These are phyloP conservation scores for Diaporthe aspalathi DNA, from an alignment of 2,329 filamentous ascomycete genomes.

Conservation along the genomic window DNA sequence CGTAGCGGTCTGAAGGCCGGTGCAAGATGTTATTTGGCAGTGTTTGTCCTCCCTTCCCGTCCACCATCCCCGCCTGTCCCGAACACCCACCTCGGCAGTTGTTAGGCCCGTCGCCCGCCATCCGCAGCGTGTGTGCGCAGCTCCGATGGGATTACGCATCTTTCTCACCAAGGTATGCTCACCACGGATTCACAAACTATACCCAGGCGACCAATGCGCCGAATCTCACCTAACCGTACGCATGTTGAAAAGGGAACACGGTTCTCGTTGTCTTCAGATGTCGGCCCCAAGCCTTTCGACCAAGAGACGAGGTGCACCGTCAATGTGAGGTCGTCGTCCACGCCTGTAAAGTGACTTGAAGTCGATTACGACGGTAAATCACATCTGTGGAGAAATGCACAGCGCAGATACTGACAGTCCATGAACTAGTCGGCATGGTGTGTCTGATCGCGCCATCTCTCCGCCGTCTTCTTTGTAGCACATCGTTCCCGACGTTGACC, in stretches of 20 bases:
- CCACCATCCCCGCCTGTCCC: conserved; percentile 7
- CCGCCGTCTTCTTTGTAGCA: no score
- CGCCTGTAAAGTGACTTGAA: no score
- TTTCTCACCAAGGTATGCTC: neutral
- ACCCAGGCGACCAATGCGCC: neutral
- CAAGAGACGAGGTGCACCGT: neutral
- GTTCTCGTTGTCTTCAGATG: neutral
- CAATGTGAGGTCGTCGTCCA: neutral
- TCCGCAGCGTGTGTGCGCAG: neutral
- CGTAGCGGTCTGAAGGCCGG: no score
- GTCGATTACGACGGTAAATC: neutral
- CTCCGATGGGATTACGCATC: neutral
- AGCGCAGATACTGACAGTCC: no score
- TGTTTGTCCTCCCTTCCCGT: neutral
- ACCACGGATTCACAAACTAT: no score
- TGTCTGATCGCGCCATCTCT: no score
- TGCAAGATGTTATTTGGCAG: no score
- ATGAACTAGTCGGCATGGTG: no score
- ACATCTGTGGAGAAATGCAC: no score
- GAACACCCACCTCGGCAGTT: conserved; percentile 2
- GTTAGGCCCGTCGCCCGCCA: neutral
- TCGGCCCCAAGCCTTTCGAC: neutral
- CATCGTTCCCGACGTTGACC: no score
- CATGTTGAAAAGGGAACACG: neutral
- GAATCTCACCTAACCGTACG: neutral